Evolutionary conservation across 2,329 filamentous ascomycete genomes (phyloP).

Genomic region (Trichoderma atrobrunneum): DNA sequence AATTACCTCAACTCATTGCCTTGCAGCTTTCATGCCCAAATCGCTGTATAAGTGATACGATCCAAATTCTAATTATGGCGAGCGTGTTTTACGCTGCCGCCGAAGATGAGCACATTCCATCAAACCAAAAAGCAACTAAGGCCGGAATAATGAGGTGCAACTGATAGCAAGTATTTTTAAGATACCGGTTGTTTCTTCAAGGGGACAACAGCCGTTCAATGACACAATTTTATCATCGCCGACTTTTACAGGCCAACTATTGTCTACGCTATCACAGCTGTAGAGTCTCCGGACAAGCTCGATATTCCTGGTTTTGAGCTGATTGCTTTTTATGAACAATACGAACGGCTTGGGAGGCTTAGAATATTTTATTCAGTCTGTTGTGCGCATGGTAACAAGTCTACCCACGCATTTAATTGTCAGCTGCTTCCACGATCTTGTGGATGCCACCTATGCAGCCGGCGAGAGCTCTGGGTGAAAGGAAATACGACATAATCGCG

Average conservation of each 20-base stretch:
- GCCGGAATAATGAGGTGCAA: neutral
- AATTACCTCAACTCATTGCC: no score
- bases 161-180: neutral
- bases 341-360: no score
- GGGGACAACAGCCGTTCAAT: neutral
- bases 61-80: no score
- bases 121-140: no score
- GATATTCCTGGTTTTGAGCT: neutral
- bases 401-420: neutral
- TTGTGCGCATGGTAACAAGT: neutral
- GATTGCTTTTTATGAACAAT: neutral
- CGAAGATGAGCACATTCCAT: no score
- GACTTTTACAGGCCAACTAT: neutral
- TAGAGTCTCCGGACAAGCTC: neutral
- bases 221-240: neutral
- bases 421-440: neutral
- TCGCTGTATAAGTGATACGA: no score
- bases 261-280: neutral
- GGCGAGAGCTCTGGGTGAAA: neutral
- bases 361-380: no score
- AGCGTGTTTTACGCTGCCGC: no score
- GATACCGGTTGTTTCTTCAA: neutral
- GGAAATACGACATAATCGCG: accelerated
- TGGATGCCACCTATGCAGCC: neutral
- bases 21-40: no score